Base-by-base conservation (phyloP, 345 rosid species). In the Balakata baccata region DNA sequence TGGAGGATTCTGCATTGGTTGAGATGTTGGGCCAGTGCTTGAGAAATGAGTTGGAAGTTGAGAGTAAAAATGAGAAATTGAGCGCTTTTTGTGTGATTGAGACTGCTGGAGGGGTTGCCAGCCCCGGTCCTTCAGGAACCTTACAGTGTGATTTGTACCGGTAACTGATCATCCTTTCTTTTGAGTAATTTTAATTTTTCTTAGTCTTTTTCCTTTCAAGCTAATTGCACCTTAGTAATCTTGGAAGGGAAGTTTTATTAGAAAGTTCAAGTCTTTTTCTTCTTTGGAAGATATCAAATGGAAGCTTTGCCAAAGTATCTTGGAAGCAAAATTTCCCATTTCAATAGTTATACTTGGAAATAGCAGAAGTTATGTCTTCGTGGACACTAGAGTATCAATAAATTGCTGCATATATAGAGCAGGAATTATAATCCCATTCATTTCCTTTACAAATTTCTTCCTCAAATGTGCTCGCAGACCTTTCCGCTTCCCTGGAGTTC, bases 21-120 rank as follows among this genome's bases (percentile, higher is more conserved):
- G 60, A 66, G 69, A 77, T 73, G 84, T 12, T 94, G 81, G 86
- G 74, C 69, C 79, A 70, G 17, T 84, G 86, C 59, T 79, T 94
- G 78, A 83, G 46, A 75, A 84, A 78, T 49, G 84, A 79, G 16
- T 47, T 76, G 59, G 86, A 79, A 17, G 78, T 75, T 81, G 81
- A 70, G 69, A 41, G 47, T 20, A 56, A 68, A 66, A 50, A 39
- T n/a, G 81, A 49, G 66, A 54, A 53, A 73, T 59, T 74, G 70
- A 80, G 81, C 52, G 72, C 74, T 64, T 78, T 94, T 8, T 91
- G 92, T 75, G 81, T 95, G 57, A 86, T 95, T 52, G 98, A 95
- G 82, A 91, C 99, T 62, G 94, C 99, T 13, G 99, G 99, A 2
- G 98, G 99, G 18, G 94, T 95, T 59, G 99, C 98, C 0, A 92